Percentiles rank a stretch among this genome's conserved stretches.
phyloP scores from a whole-genome alignment of 2,329 filamentous ascomycete species.

The Esteya vermicola region DNA sequence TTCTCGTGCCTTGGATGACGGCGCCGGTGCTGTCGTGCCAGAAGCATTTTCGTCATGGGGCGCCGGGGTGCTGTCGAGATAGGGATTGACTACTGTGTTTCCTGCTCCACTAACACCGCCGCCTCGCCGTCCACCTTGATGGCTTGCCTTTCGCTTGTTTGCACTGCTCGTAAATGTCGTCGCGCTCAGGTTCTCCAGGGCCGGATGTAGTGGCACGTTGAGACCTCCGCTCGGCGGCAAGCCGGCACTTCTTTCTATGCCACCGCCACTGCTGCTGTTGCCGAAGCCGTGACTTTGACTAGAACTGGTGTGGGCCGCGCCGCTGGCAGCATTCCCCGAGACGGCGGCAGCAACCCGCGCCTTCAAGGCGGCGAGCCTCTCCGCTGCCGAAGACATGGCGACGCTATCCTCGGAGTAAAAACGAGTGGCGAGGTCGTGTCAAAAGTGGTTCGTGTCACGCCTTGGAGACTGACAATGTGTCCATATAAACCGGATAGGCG shows the following conservation, averaged over 20 bases:
- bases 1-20: constrained; percentile 44
- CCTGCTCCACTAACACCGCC: neutral
- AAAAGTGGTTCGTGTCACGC: neutral
- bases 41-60: constrained; percentile 44
- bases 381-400: constrained; percentile 25
- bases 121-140: constrained; percentile 2
- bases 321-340: neutral
- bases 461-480: too few relatives aligned
- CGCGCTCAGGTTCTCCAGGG: constrained; percentile 44
- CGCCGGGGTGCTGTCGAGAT: constrained; percentile 60
- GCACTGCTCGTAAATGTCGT: constrained; percentile 28
- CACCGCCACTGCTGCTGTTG: neutral
- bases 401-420: neutral
- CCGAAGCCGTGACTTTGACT: constrained; percentile 22
- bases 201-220: constrained; percentile 65
- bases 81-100: constrained; percentile 46
- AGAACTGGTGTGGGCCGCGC: neutral
- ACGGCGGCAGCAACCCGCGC: constrained; percentile 68
- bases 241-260: constrained; percentile 5
- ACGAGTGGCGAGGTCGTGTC: neutral
- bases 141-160: constrained; percentile 13
- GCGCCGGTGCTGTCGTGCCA: constrained; percentile 30
- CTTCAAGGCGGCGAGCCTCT: constrained; percentile 63
- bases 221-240: constrained; percentile 40
- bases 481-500: too few relatives aligned